Conservation (phyloP, 2,329 filamentous ascomycete species). For the Claviceps spartinae region DNA sequence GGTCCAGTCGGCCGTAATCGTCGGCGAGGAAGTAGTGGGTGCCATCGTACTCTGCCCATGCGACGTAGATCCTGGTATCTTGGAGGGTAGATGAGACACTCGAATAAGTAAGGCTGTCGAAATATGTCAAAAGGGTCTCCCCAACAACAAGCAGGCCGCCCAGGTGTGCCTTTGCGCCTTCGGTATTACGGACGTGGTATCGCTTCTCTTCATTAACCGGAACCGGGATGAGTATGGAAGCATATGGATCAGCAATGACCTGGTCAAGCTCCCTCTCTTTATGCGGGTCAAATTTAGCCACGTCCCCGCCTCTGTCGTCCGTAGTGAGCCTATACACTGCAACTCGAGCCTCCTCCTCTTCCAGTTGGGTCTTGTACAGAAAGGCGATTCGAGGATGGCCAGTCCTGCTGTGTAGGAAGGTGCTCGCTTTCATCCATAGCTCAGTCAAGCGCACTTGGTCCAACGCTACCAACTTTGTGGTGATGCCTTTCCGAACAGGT, state of each 20-base stretch:
- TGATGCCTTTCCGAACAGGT: constrained; percentile 29
- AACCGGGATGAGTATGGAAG: constrained; percentile 50
- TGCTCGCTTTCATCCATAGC: constrained; percentile 44
- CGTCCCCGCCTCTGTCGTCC: constrained; percentile 42
- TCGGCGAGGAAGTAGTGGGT: constrained; percentile 80
- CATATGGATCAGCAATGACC: constrained; percentile 39
- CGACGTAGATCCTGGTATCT: constrained; percentile 75
- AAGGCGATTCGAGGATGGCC: constrained; percentile 45
- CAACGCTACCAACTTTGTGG: constrained; percentile 32
- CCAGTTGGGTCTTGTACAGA: constrained; percentile 40
- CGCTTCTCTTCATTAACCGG: constrained; percentile 43
- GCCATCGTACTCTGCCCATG: constrained; percentile 76
- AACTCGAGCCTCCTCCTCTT: constrained; percentile 39
- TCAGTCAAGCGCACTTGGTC: constrained; percentile 44
- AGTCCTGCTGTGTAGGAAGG: constrained; percentile 44
- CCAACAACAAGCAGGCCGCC: constrained; percentile 64
- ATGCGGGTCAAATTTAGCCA: constrained; percentile 39
- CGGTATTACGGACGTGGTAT: constrained; percentile 44
- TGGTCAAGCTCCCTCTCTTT: constrained; percentile 43
- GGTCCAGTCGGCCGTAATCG: constrained; percentile 73
- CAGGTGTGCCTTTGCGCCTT: constrained; percentile 39
- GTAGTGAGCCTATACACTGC: constrained; percentile 45
- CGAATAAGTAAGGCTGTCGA: constrained; percentile 62
- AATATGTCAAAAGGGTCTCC: constrained; percentile 72
- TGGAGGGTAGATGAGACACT: constrained; percentile 50